Conservation (phyloP, 2,329 filamentous ascomycete genomes). For the Didymella arachidicola region DNA sequence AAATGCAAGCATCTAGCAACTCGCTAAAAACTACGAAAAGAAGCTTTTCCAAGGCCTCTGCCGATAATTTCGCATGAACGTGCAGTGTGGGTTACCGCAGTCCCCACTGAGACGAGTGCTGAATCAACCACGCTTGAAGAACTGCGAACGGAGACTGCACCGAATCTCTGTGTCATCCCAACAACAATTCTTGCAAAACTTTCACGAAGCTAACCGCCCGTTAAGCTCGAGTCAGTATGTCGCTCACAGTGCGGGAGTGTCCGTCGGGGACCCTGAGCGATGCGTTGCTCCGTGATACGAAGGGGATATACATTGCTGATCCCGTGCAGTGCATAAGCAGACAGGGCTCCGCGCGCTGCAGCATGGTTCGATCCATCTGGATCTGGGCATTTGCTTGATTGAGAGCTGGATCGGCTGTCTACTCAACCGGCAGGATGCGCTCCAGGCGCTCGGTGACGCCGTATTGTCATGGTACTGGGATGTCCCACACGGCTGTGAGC, state of each 20-base stretch:
- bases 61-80: neutral
- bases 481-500: neutral
- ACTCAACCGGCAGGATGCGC: neutral
- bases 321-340: slow-evolving; percentile 1
- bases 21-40: neutral
- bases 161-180: neutral
- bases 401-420: neutral
- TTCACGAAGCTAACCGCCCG: slow-evolving; percentile 3
- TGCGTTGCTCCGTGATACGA: slow-evolving; percentile 4
- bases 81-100: neutral
- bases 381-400: neutral
- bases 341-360: slow-evolving; percentile 7
- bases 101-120: neutral
- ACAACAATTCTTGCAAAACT: slow-evolving; percentile 1
- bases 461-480: neutral
- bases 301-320: neutral
- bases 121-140: neutral
- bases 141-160: slow-evolving; percentile 2
- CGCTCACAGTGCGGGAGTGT: slow-evolving; percentile 14
- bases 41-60: slow-evolving; percentile 5
- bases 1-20: neutral
- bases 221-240: slow-evolving; percentile 3
- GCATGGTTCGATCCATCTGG: neutral
- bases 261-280: slow-evolving; percentile 8
- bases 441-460: neutral